phyloP scores from a whole-genome alignment of 371 early-diverging fungal genomes.

The Fennellomyces sp. region DNA sequence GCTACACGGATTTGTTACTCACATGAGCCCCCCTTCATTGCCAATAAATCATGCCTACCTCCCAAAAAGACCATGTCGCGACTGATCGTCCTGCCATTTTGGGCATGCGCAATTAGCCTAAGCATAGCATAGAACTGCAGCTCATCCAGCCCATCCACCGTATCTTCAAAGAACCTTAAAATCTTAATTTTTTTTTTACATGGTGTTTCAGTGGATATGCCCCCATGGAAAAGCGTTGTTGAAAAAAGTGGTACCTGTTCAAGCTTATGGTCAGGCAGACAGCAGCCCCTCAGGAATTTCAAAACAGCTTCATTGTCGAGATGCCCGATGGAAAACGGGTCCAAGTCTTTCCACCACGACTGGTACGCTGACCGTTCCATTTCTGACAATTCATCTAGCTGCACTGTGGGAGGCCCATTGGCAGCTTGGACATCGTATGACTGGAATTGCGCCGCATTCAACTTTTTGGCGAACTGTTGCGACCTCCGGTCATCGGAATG shows the following conservation, averaged over 20 bases:
- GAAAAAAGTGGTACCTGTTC: slow-evolving; percentile 46
- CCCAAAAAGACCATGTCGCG: slow-evolving; percentile 46
- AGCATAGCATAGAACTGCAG: slow-evolving; percentile 50
- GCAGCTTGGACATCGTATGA: slow-evolving; percentile 8
- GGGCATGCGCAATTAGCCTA: slow-evolving; percentile 50
- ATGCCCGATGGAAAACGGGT: slow-evolving; percentile 38
- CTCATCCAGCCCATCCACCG: slow-evolving; percentile 33
- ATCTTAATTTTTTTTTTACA: slow-evolving; percentile 24
- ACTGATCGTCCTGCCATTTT: slow-evolving; percentile 48
- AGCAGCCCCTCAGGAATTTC: slow-evolving; percentile 40
- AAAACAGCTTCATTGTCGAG: slow-evolving; percentile 37
- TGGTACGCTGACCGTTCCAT: slow-evolving; percentile 34
- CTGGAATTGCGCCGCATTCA: slow-evolving; percentile 13
- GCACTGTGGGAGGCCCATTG: slow-evolving; percentile 23
- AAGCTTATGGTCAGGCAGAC: slow-evolving; percentile 33
- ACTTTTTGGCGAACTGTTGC: slow-evolving; percentile 41
- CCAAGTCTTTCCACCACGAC: slow-evolving; percentile 53
- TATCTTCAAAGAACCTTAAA: slow-evolving; percentile 39
- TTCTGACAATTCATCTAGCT: slow-evolving; percentile 34
- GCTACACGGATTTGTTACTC: slow-evolving; percentile 19
- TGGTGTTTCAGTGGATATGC: too few relatives aligned
- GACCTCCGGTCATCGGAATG: slow-evolving; percentile 31
- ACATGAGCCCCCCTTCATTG: background rate
- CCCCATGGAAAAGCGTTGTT: too few relatives aligned
- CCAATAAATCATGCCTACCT: slow-evolving; percentile 26